Evolutionary conservation across 1,139 yeast species (phyloP), one percentile per base, ranked within the genome.

Genomic region (Diutina mesorugosa): DNA sequence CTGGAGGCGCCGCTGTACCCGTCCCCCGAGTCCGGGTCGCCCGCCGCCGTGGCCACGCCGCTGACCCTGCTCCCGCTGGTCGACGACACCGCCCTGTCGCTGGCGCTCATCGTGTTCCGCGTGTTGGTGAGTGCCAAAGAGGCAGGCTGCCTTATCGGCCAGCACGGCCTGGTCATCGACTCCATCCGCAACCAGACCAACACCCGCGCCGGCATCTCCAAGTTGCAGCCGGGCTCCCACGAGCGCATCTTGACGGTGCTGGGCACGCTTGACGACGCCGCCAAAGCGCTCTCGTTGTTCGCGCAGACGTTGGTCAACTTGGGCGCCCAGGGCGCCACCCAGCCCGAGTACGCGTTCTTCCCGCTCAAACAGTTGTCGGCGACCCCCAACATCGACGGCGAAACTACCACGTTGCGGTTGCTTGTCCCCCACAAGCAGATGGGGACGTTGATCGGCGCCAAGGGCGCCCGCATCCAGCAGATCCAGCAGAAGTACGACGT

Each of bases 121-220:
- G 81, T 90, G 1, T 75, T 90, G 52, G 89, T 90, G 28, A 83
- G 95, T 12, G 83, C 95, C 58, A 87, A 87, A 67, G 97, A 90
- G 69, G 91, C 96, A 14, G 97, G 97, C 21, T 87, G 91, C 60
- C 83, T 90, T 60, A 90, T 90, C 65, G 97, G 97, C 54, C 88
- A 87, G 64, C 86, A 83, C 62, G 97, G 97, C 52, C 77, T 80
- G 59, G 88, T 87, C 57, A 90, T 90, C 60, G 88, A 91, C 58
- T 80, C 82, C 45, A 83, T 90, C 56, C 78, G 97, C 62, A 90
- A 83, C 55, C 81, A 80, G 60, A 88, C 95, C 51, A 81, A 81
- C 58, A 91, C 93, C 60, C 88, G 87, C 68, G 96, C 96, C 5
- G 97, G 96, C 28, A 90, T 90, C 55, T 86, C 96, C 35, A 87